Evolutionary conservation across 2,329 filamentous ascomycete genomes (phyloP), one percentile per base, ranked within the genome.

Genomic region (Colletotrichum sp.): DNA sequence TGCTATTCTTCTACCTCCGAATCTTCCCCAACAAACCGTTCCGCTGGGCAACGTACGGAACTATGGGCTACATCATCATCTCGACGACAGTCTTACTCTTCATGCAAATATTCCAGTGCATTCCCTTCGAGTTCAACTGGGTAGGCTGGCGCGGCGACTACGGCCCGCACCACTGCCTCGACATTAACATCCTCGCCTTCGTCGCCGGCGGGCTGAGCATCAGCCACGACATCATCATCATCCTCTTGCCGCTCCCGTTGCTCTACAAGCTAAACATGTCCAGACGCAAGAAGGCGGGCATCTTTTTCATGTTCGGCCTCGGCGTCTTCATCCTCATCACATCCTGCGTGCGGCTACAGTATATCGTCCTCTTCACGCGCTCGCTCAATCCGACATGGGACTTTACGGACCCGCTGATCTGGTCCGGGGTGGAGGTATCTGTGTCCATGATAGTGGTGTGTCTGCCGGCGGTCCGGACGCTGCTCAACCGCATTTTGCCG

Each of bases 401-500:
- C 77, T 85, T 86, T 56, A 84, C 83, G 10, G 82, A 86, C 74
- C 80, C 81, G 8, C 75, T 87, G n/a, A 80, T 88, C 62, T 88
- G 86, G 86, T 85, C 84, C 4, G 85, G 85, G 3, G 77, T 87
- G 30, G 87, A 88, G 78, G 80, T 87, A 6, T 82, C 86, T 2
- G 81, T 85, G 0, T 83, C 86, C n/a, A 82, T 88, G 56, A 82
- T 88, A 39, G 83, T 87, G 27, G 83, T 83, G 34, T 86, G 84
- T 43, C 79, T 87, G 6, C 87, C 87, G 3, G 83, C 83, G 2
- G 84, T 87, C 13, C 82, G 85, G 64, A 79, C 82, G 8, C 77
- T 85, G 34, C 74, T 80, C 66, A 74, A 65, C 36, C 78, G 76
- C 25, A 25, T 78, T 22, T 39, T 66, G 18, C 73, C 79, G 2